Percentiles rank a stretch among this genome's conserved stretches.
These are phyloP conservation scores for Calonectria ilicicola DNA, from an alignment of 2,329 filamentous ascomycete species.

Conservation along the genomic window DNA sequence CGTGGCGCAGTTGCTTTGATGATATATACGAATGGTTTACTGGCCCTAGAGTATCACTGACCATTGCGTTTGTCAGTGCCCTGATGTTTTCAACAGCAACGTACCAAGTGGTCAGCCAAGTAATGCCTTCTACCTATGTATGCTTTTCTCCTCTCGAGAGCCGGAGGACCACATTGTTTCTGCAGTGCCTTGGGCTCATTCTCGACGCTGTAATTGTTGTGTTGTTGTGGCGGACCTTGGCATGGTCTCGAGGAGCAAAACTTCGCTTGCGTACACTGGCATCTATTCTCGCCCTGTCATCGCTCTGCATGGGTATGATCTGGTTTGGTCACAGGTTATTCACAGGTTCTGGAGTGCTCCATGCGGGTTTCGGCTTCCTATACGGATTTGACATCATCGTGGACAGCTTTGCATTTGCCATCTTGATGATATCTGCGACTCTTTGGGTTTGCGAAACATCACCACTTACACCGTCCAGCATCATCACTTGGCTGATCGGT, in stretches of 20 bases:
- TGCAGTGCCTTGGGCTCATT: slow-evolving; percentile 58
- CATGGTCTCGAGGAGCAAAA: slow-evolving; percentile 63
- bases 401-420: slow-evolving; percentile 60
- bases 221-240: slow-evolving; percentile 63
- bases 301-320: slow-evolving; percentile 52
- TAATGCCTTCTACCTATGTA: slow-evolving; percentile 61
- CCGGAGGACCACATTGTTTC: slow-evolving; percentile 48
- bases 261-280: slow-evolving; percentile 59
- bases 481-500: slow-evolving; percentile 58
- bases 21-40: slow-evolving; percentile 61
- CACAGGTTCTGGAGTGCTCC: slow-evolving; percentile 31
- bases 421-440: slow-evolving; percentile 57
- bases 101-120: slow-evolving; percentile 53
- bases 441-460: slow-evolving; percentile 62
- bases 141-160: slow-evolving; percentile 60
- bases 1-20: slow-evolving; percentile 60
- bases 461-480: slow-evolving; percentile 55
- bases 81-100: slow-evolving; percentile 57
- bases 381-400: slow-evolving; percentile 62
- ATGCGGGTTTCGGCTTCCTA: slow-evolving; percentile 55
- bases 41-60: slow-evolving; percentile 52
- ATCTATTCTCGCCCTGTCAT: slow-evolving; percentile 55
- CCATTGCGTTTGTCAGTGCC: slow-evolving; percentile 51
- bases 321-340: slow-evolving; percentile 50
- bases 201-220: slow-evolving; percentile 61